Base-by-base conservation (phyloP, 2,329 filamentous ascomycete genomes). In the Phialophora verrucosa region DNA sequence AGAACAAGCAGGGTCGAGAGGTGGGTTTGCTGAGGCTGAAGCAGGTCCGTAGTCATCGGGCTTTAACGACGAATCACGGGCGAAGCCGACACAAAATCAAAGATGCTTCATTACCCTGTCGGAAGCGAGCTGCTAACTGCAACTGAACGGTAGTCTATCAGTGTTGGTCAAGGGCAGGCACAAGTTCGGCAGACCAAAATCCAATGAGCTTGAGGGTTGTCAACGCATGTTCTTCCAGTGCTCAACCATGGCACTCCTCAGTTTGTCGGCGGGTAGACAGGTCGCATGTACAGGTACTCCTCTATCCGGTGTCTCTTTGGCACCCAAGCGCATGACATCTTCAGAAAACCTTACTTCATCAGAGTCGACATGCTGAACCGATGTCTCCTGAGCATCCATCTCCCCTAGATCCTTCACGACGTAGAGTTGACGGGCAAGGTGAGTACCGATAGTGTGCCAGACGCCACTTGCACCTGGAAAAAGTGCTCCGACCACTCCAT, bases 391-490 rank as follows among this genome's bases (percentile, higher is more conserved):
- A 11, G 57, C 35, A 23, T 27, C 38, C 50, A 60, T 20, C 29
- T 57, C 57, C 23, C 58, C 63, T 17, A 65, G 42, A 58, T 62
- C 63, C 42, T 62, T 59, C 35, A 65, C 51, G 35, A 57, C 14
- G 44, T 65, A 65, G 14, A 42, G 42, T 3, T 27, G 44, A 20
- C 23, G 50, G 29, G 50, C 31, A 27, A 50, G 38, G 32, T 58
- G 38, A 20, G 50, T 59, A 25, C 49, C 50, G 38, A 65, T 23
- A 32, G 50, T 47, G 55, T 65, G 29, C 63, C 63, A 65, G 25
- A 38, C 57, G 10, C 35, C 42, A 10, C 11, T 32, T 7, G 57
- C 58, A 25, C 32, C 29, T 3, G 57, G 53, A 17, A 62, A 61
- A 20, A 65, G 42, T 20, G 23, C 31, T 11, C 32, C 56, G 23